These are phyloP conservation scores for Fraxinus dipetala DNA, from an alignment of 305 asterid species.

Conservation along the genomic window DNA sequence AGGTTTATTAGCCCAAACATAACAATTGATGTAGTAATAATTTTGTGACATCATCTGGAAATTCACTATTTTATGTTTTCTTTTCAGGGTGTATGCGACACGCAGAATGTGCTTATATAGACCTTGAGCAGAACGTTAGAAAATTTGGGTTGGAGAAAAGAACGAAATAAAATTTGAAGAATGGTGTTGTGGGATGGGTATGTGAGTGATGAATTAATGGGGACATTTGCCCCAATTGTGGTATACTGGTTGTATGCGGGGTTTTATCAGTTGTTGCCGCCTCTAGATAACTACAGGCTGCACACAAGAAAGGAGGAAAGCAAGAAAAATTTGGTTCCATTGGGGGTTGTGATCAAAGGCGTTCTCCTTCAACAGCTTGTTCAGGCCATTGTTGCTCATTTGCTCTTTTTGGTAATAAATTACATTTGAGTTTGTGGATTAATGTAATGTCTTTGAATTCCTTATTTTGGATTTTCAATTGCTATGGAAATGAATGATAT, in stretches of 20 bases:
- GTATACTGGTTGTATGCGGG: slow-evolving; percentile 84
- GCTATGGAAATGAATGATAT: not conserved
- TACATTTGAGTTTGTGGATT: not conserved
- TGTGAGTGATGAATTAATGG: slow-evolving; percentile 76
- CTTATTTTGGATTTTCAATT: not conserved
- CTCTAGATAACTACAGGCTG: slow-evolving; percentile 65
- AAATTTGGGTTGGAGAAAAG: slow-evolving; percentile 17
- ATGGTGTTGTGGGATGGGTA: slow-evolving; percentile 79
- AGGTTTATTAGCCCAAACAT: not conserved
- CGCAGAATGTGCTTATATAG: slow-evolving; percentile 25
- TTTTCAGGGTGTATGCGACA: slow-evolving; percentile 40
- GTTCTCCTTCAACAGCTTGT: slow-evolving; percentile 69
- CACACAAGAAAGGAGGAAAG: slow-evolving; percentile 64
- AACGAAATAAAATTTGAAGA: slow-evolving; percentile 1
- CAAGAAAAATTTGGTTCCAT: slow-evolving; percentile 65
- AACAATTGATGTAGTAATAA: not conserved
- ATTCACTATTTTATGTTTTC: slow-evolving; percentile 5
- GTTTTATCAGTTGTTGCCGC: slow-evolving; percentile 64
- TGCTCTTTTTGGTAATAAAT: slow-evolving; percentile 62
- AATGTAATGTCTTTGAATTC: not conserved
- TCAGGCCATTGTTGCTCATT: slow-evolving; percentile 65
- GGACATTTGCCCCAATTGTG: slow-evolving; percentile 76
- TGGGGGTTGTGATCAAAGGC: slow-evolving; percentile 62
- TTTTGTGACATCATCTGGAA: not conserved
- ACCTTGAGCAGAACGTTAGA: slow-evolving; percentile 30